A percentile compares a stretch with the other conserved stretches of the same genome.
Evolutionary conservation across 2,329 filamentous ascomycete genomes (phyloP).

Genomic region (Claviceps capensis): DNA sequence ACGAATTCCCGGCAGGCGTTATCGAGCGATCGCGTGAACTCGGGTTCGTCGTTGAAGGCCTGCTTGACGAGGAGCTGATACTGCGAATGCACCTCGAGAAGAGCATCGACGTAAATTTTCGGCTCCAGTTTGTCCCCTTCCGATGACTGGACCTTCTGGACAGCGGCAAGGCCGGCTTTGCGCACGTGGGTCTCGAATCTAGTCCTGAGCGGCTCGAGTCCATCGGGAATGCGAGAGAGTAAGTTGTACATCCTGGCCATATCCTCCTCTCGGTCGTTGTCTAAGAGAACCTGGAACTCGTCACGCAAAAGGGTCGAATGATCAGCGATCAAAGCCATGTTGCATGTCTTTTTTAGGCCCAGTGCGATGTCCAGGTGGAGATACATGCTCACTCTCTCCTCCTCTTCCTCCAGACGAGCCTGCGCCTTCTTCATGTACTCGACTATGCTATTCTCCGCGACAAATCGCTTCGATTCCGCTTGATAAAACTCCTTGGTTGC

Average conservation of each 20-base stretch:
- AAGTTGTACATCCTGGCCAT: slow-evolving; percentile 94
- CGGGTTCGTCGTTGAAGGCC: slow-evolving; percentile 88
- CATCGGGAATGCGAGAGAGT: slow-evolving; percentile 77
- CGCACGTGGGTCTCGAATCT: slow-evolving; percentile 89
- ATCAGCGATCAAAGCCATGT: slow-evolving; percentile 77
- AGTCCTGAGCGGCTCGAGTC: slow-evolving; percentile 72
- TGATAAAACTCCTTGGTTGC: slow-evolving; percentile 81
- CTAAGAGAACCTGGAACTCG: slow-evolving; percentile 86
- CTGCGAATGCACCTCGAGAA: slow-evolving; percentile 86
- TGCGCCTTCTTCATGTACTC: slow-evolving; percentile 99
- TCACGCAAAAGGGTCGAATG: slow-evolving; percentile 79
- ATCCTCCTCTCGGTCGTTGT: slow-evolving; percentile 90
- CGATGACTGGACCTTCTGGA: slow-evolving; percentile 76
- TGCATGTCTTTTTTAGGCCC: slow-evolving; percentile 74
- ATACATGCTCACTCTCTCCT: slow-evolving; percentile 84
- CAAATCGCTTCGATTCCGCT: slow-evolving; percentile 83
- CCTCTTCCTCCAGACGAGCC: slow-evolving; percentile 75
- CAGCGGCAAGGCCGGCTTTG: slow-evolving; percentile 74
- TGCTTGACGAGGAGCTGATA: slow-evolving; percentile 85
- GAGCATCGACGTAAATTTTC: slow-evolving; percentile 89
- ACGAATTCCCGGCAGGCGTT: slow-evolving; percentile 97
- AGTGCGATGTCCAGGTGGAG: slow-evolving; percentile 80
- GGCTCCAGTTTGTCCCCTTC: slow-evolving; percentile 86
- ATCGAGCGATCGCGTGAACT: slow-evolving; percentile 90
- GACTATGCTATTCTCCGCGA: slow-evolving; percentile 92